These are phyloP conservation scores for Podaxis carcinomalis DNA, from an alignment of 768 basidiomycete species.

Conservation along the genomic window DNA sequence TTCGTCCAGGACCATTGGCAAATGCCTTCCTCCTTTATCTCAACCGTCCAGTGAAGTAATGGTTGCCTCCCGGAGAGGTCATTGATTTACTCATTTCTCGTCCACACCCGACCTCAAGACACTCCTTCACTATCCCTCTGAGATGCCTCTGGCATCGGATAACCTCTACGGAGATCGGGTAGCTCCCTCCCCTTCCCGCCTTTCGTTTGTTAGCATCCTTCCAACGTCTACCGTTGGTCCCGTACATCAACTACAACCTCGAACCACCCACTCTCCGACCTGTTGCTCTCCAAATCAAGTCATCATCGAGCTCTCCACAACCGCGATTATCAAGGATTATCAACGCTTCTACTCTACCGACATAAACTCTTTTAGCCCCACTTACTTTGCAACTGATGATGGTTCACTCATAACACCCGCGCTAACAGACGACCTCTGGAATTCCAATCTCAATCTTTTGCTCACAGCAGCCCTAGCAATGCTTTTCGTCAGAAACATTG, in stretches of 20 bases:
- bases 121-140: not conserved
- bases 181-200: not conserved
- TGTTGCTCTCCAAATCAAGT: conserved; percentile 38
- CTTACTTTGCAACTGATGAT: conserved; percentile 43
- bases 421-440: conserved; percentile 36
- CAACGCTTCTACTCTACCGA: conserved; percentile 36
- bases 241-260: conserved; percentile 23
- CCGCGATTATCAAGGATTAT: conserved; percentile 46
- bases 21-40: not conserved
- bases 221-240: conserved; percentile 12
- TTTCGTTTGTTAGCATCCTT: conserved; percentile 9
- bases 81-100: conserved; percentile 18
- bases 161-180: not conserved
- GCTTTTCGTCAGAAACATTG: conserved; percentile 50
- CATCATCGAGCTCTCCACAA: conserved; percentile 46
- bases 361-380: conserved; percentile 42
- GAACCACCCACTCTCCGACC: conserved; percentile 27
- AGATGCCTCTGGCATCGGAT: conserved; percentile 7
- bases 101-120: not conserved
- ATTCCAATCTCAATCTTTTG: conserved; percentile 40
- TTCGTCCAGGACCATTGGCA: not conserved
- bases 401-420: conserved; percentile 55
- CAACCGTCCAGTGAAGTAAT: conserved; percentile 23
- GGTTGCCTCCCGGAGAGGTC: conserved; percentile 29
- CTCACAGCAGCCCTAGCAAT: conserved; percentile 44